These are phyloP conservation scores for Podila minutissima DNA, from an alignment of 192 early-diverging fungal species.

Conservation along the genomic window DNA sequence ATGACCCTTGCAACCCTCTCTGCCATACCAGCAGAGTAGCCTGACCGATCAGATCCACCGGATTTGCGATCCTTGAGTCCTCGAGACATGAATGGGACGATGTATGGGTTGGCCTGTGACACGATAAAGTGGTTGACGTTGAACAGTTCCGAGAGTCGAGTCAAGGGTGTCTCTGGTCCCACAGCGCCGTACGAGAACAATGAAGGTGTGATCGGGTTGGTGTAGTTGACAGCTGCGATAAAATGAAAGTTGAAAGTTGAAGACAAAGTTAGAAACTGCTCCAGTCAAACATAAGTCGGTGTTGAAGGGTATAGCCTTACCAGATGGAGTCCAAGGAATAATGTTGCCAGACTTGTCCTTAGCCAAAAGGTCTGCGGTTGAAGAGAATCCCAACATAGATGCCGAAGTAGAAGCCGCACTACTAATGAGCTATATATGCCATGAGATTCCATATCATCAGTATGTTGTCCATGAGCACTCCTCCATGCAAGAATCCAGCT, in stretches of 20 bases:
- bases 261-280: background rate
- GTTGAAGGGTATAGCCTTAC: conserved; percentile 22
- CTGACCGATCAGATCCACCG: conserved; percentile 26
- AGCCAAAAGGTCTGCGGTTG: conserved; percentile 72
- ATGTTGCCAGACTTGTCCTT: conserved; percentile 75
- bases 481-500: too few species aligned
- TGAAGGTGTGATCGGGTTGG: conserved; percentile 32
- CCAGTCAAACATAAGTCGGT: background rate
- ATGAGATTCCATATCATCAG: too few species aligned
- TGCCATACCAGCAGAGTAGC: conserved; percentile 31
- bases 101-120: conserved; percentile 77
- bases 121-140: conserved; percentile 90
- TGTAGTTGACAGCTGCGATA: conserved; percentile 28
- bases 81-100: conserved; percentile 73
- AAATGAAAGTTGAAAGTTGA: background rate
- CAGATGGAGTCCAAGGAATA: conserved; percentile 71
- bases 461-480: too few species aligned
- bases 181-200: conserved; percentile 50
- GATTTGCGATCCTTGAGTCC: conserved; percentile 51
- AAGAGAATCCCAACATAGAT: conserved; percentile 75
- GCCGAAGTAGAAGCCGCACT: conserved; percentile 81
- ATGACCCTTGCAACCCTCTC: conserved; percentile 60
- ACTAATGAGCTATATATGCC: conserved; percentile 66
- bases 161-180: conserved; percentile 66
- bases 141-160: conserved; percentile 78